phyloP scores from a whole-genome alignment of 2,329 filamentous ascomycete species.

The Triangularia setosa region DNA sequence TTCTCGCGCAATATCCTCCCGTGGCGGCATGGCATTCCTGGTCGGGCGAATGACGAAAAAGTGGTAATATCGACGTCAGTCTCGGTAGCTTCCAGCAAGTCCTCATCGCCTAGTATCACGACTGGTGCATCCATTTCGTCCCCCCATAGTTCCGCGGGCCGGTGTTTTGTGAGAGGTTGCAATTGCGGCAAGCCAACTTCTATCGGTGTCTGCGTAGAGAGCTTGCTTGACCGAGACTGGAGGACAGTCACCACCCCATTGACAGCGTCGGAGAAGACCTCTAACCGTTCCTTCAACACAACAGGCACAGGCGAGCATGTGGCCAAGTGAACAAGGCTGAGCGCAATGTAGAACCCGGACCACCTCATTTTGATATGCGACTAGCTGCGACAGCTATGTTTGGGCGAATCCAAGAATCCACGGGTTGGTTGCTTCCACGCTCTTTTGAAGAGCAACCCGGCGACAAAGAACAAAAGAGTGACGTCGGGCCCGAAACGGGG shows the following conservation, averaged over 20 bases:
- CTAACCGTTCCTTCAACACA: conserved; percentile 7
- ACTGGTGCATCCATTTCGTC: conserved; percentile 1
- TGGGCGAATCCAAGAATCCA: background rate
- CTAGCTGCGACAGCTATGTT: background rate
- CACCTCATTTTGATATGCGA: conserved; percentile 18
- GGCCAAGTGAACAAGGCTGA: conserved; percentile 17
- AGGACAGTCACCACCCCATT: conserved; percentile 7
- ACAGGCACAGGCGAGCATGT: conserved; percentile 15
- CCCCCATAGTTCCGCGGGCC: background rate
- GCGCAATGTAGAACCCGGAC: conserved; percentile 13
- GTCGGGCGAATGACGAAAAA: conserved; percentile 1
- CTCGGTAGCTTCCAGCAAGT: background rate
- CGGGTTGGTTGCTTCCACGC: background rate
- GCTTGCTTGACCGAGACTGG: background rate
- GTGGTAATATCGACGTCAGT: background rate
- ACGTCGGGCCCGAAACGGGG: background rate
- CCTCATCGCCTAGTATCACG: conserved; percentile 10
- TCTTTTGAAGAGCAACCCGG: background rate
- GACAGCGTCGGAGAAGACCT: conserved; percentile 5
- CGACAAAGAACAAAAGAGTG: background rate
- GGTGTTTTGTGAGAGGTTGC: conserved; percentile 8
- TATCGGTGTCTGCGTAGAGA: background rate
- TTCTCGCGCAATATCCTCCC: conserved; percentile 22
- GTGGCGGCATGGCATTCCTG: conserved; percentile 22
- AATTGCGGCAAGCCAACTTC: background rate